phyloP scores from a whole-genome alignment of 1,139 yeast species.

The Blastobotrys aristatus region DNA sequence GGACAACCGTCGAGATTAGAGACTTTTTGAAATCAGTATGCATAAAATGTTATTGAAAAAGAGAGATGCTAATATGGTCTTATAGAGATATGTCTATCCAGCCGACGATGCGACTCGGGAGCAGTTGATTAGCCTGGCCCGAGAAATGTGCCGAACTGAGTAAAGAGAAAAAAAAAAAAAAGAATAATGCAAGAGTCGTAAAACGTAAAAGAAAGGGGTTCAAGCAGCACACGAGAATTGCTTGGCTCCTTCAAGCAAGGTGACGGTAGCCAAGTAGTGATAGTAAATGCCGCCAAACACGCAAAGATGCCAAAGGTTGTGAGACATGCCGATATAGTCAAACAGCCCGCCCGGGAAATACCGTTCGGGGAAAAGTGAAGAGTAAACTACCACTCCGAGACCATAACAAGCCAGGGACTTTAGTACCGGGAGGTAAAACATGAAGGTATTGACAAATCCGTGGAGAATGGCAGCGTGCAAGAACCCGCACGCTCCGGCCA shows the following conservation, averaged over 20 bases:
- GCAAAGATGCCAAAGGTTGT: conserved; percentile 89
- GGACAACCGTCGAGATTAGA: conserved; percentile 24
- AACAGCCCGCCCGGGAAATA: conserved; percentile 50
- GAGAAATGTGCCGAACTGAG: conserved; percentile 3
- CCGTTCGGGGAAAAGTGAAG: conserved; percentile 84
- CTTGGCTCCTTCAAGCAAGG: conserved; percentile 51
- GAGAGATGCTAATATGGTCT: conserved; percentile 1
- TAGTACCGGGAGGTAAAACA: conserved; percentile 56
- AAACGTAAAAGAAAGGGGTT: neutral
- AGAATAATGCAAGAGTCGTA: neutral
- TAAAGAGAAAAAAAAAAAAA: neutral
- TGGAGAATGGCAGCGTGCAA: conserved; percentile 51
- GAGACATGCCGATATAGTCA: conserved; percentile 83
- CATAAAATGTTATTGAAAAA: neutral
- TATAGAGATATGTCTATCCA: conserved; percentile 25
- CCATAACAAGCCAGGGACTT: conserved; percentile 70
- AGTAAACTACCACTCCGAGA: conserved; percentile 82
- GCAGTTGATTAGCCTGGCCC: conserved; percentile 23
- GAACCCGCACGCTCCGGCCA: conserved; percentile 65
- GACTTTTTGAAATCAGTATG: conserved; percentile 25
- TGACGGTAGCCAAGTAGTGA: conserved; percentile 72
- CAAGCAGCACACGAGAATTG: conserved; percentile 26
- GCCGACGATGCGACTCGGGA: conserved; percentile 23
- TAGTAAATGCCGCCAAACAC: conserved; percentile 85
- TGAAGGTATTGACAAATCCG: conserved; percentile 49